Evolutionary conservation across 345 rosid species (phyloP), one percentile per base, ranked within the genome.

Genomic region (Passiflora organensis): DNA sequence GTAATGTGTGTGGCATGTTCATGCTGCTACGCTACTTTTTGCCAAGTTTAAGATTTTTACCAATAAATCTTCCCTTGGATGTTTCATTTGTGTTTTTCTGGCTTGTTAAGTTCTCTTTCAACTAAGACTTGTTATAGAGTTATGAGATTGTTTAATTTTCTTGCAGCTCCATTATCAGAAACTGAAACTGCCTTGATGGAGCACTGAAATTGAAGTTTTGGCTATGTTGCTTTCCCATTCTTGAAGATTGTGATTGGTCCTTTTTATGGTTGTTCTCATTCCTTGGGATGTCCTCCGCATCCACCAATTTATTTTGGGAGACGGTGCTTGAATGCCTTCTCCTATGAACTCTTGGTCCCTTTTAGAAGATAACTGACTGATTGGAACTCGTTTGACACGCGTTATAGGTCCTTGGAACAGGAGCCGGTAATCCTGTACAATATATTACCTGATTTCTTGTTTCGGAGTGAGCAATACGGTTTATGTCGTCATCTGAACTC

Each of bases 141-240:
- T 56, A 43, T 53, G 47, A 32, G 51, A 55, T 56, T 55, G 37
- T 59, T 64, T 47, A 10, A 53, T 67, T 32, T 28, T 68, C 51
- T 53, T 72, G 85, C 80, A 87, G 91, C 95, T 71, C 95, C 95
- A 43, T 65, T 87, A 10, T 84, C 91, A 45, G 95, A 87, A 76
- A 87, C 87, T 2, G 95, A 87, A 68, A 70, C 78, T 0, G 91
- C 95, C 25, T 68, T 87, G 72, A 82, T 87, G 91, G 91, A 87
- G 55, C 83, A 78, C 32, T 87, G 74, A 80, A 50, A n/a, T 25
- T 47, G 21, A 50, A 38, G 43, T 62, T 55, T 51, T 6, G 58
- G 47, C 41, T 36, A 13, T 55, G 56, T 28, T 37, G 23, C 25
- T 43, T n/a, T 53, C 41, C 15, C 23, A 10, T 43, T 56, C 34